These are phyloP conservation scores for Waltiozyma sp. DNA, from an alignment of 1,139 yeast species.

Conservation along the genomic window DNA sequence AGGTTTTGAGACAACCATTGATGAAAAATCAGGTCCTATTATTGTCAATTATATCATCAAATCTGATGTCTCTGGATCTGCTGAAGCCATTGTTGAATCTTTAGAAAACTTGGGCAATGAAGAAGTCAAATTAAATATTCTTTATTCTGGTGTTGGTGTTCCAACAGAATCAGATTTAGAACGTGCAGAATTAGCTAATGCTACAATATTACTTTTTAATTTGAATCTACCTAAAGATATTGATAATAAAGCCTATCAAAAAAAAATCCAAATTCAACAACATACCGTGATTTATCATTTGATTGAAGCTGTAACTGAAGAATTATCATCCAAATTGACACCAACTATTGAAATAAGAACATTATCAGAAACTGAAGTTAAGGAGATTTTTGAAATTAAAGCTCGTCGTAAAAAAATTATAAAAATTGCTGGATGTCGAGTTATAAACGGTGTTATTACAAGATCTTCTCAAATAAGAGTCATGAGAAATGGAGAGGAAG, in stretches of 20 bases:
- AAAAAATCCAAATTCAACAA: constrained; percentile 48
- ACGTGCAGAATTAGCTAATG: constrained; percentile 67
- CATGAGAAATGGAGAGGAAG: constrained; percentile 36
- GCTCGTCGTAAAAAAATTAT: constrained; percentile 36
- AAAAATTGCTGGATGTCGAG: constrained; percentile 82
- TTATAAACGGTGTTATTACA: constrained; percentile 56
- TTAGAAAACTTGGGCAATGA: constrained; percentile 76
- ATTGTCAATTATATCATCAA: constrained; percentile 61
- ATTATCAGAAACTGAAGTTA: constrained; percentile 57
- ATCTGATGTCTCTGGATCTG: constrained; percentile 77
- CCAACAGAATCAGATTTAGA: constrained; percentile 79
- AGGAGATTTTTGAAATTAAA: constrained; percentile 63
- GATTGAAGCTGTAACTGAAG: constrained; percentile 71
- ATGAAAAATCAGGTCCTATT: constrained; percentile 16
- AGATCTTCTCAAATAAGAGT: constrained; percentile 55
- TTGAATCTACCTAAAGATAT: constrained; percentile 59
- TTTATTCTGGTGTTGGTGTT: constrained; percentile 72
- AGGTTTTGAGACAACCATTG: constrained; percentile 12
- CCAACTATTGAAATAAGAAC: constrained; percentile 64
- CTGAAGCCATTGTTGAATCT: constrained; percentile 62
- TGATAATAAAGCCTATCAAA: constrained; percentile 44
- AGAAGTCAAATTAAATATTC: constrained; percentile 59
- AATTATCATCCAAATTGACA: constrained; percentile 47
- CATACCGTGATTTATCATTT: constrained; percentile 81
- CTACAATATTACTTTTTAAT: constrained; percentile 72